A percentile compares a stretch with the other conserved stretches of the same genome.
Conservation (phyloP, 1,284 basidiomycete species). For the Porphyrellus sp. region DNA sequence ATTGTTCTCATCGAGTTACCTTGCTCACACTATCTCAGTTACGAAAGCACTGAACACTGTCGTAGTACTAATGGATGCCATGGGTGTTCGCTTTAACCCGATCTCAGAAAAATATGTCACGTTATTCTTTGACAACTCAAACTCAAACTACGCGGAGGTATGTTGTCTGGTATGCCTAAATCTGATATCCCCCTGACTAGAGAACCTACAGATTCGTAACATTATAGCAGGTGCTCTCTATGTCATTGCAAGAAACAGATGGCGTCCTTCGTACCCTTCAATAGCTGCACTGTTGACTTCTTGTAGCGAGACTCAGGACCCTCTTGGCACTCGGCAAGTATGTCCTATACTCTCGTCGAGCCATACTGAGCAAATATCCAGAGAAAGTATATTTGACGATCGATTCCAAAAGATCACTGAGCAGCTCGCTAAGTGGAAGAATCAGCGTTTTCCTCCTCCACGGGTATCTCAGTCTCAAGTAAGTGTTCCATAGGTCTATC, state of each 20-base stretch:
- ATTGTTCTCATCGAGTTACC: background rate
- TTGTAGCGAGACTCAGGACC: constrained; percentile 59
- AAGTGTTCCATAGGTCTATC: constrained; percentile 15
- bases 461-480: constrained; percentile 74
- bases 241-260: constrained; percentile 58
- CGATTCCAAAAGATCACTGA: constrained; percentile 54
- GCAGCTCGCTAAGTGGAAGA: constrained; percentile 65
- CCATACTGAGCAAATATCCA: constrained; percentile 28
- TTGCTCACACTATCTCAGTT: constrained; percentile 43
- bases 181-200: constrained; percentile 5
- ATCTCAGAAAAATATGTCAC: constrained; percentile 67
- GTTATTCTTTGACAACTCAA: constrained; percentile 71
- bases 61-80: constrained; percentile 55
- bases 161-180: constrained; percentile 10
- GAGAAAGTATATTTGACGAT: constrained; percentile 55
- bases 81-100: constrained; percentile 63
- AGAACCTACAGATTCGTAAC: constrained; percentile 55
- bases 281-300: constrained; percentile 62
- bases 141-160: constrained; percentile 84
- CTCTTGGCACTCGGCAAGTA: constrained; percentile 58
- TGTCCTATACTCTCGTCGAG: background rate
- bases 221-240: constrained; percentile 71
- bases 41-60: constrained; percentile 64
- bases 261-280: constrained; percentile 76
- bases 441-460: constrained; percentile 79